These are phyloP conservation scores for Pouteria glomerata DNA, from an alignment of 148 eudicot genomes.

Conservation along the genomic window DNA sequence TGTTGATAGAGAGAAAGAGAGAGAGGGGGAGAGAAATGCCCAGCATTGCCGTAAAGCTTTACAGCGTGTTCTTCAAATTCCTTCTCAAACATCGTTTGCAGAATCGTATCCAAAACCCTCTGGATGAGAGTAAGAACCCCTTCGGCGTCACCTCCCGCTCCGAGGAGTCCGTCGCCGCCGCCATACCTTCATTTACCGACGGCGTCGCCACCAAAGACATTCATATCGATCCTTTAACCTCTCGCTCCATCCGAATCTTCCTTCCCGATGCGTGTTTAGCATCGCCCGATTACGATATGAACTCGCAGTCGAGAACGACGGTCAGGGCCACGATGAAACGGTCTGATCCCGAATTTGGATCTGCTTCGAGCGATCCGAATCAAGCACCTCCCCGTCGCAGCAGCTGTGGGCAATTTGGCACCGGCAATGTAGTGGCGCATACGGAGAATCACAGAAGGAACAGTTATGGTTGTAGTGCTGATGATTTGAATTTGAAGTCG, in stretches of 20 bases:
- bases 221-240: conserved; percentile 69
- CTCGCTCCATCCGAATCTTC: conserved; percentile 71
- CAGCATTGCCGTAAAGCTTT: conserved; percentile 83
- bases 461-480: no score
- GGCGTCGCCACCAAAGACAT: conserved; percentile 95
- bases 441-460: no score
- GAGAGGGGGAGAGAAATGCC: conserved; percentile 49
- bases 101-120: conserved; percentile 46
- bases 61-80: conserved; percentile 91
- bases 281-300: no score
- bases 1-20: conserved; percentile 2
- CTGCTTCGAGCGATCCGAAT: conserved; percentile 3
- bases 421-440: no score
- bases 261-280: conserved; percentile 66
- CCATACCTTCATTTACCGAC: conserved; percentile 63
- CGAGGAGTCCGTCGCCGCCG: conserved; percentile 59
- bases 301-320: no score
- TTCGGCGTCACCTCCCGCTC: conserved; percentile 58
- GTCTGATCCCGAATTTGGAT: no score
- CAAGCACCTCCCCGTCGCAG: background rate
- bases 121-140: conserved; percentile 22
- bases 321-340: no score
- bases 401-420: no score
- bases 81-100: conserved; percentile 76
- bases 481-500: no score